Evolutionary conservation across 768 basidiomycete species (phyloP).

Genomic region (Ephemerocybe angulata): DNA sequence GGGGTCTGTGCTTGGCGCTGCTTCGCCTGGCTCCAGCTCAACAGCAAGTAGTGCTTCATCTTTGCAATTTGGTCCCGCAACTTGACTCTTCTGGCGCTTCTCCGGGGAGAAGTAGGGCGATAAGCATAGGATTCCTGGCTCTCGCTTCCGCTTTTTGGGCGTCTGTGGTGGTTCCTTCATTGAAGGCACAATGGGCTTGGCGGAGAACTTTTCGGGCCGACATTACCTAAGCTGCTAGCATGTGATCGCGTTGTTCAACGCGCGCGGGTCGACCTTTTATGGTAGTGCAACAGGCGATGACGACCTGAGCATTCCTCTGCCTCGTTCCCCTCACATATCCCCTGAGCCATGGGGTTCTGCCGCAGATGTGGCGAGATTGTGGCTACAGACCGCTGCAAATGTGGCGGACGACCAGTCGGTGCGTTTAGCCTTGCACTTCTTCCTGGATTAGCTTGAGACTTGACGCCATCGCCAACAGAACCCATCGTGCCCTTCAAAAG

Average conservation of each 20-base stretch:
- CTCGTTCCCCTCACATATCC: conserved; percentile 2
- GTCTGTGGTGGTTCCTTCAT: conserved; percentile 5
- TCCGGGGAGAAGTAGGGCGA: conserved; percentile 18
- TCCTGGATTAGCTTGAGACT: neutral
- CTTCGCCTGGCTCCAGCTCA: neutral
- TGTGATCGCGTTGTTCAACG: conserved; percentile 9
- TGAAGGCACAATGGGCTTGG: too few species aligned
- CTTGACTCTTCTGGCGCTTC: conserved; percentile 1
- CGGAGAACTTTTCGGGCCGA: too few species aligned
- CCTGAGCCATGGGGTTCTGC: conserved; percentile 72
- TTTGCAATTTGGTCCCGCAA: neutral
- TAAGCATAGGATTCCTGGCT: neutral
- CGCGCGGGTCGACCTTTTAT: neutral
- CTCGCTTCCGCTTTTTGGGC: conserved; percentile 8
- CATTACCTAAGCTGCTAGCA: neutral
- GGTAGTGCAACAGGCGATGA: neutral
- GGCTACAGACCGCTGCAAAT: conserved; percentile 64
- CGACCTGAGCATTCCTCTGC: neutral
- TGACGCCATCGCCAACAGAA: conserved; percentile 35
- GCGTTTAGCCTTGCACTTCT: conserved; percentile 28
- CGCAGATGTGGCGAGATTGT: conserved; percentile 85
- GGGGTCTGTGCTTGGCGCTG: conserved; percentile 22
- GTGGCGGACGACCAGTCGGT: conserved; percentile 80
- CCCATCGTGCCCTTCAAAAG: conserved; percentile 68
- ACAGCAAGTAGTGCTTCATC: neutral